Evolutionary conservation across 805 yeast species (phyloP), one percentile per base, ranked within the genome.

Genomic region (Yarrowia bubula): DNA sequence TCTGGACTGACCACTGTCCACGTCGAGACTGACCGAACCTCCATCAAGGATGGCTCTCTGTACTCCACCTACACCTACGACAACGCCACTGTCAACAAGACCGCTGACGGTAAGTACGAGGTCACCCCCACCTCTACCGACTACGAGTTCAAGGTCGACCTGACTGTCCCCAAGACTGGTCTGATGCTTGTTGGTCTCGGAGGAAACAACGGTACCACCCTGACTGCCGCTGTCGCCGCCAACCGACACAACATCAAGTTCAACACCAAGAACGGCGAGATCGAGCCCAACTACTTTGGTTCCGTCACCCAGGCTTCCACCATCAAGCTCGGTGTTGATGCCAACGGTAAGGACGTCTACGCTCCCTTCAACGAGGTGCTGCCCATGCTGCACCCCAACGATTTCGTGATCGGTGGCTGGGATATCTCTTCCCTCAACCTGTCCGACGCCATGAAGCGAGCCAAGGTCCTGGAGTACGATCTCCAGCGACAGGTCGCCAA

Each of bases 121-220:
- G 96, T 92, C 62, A 85, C 87, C 18, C 96, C 96, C 22, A 83
- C 87, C 64, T 74, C 82, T 65, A 83, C 82, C 69, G 88, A 90
- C 69, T 90, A 90, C 74, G 87, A 91, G 74, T 93, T 92, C 82
- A 90, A 90, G 77, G 87, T 90, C 61, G 96, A 91, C 71, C 82
- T 90, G 74, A 82, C 81, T 66, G 85, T 87, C 48, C 96, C 97
- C 71, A 91, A 88, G 77, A 83, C 91, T 57, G 98, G 98, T 71
- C 80, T 92, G 68, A 78, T 92, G 85, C 82, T 93, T 68, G 98
- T 92, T 39, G 98, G 98, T 71, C 82, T 92, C 70, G 98, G 98
- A 71, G 98, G 98, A 77, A 92, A 92, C 82, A 92, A 92, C 74
- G 98, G 98, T 77, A 83, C 97, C 66, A 92, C 98, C 13, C 82